These are phyloP conservation scores for Trichomonascaceae sp. DNA, from an alignment of 1,139 yeast species.

Conservation along the genomic window DNA sequence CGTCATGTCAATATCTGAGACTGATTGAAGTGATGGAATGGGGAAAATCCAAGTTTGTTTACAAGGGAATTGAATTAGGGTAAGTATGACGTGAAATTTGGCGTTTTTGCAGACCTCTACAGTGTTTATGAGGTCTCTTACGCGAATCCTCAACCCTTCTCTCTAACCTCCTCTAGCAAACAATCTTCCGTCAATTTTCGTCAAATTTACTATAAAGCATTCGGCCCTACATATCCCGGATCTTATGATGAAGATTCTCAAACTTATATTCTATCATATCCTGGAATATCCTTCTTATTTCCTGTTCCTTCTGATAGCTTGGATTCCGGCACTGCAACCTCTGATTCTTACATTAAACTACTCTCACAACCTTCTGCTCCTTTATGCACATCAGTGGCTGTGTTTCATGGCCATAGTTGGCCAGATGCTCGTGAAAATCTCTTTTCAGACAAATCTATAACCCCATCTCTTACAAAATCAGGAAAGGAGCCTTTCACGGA, in stretches of 20 bases:
- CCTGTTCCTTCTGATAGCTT: conserved; percentile 9
- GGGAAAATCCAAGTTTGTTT: conserved; percentile 21
- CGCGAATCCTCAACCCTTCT: no score
- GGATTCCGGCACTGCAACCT: not conserved
- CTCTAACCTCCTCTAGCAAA: conserved; percentile 3
- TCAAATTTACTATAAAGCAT: conserved; percentile 26
- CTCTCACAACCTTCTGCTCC: conserved; percentile 20
- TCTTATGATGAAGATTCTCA: conserved; percentile 12
- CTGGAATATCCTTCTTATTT: conserved; percentile 31
- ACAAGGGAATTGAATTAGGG: conserved; percentile 27
- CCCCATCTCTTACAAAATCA: conserved; percentile 5
- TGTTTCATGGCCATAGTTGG: conserved; percentile 29
- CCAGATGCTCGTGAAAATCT: conserved; percentile 18
- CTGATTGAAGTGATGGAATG: conserved; percentile 26
- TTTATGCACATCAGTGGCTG: conserved; percentile 24
- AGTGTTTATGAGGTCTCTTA: no score
- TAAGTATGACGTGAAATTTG: not conserved
- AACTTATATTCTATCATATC: conserved; percentile 27
- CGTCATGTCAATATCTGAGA: conserved; percentile 23
- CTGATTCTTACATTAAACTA: conserved; percentile 13
- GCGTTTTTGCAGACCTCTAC: no score
- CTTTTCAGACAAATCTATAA: conserved; percentile 7
- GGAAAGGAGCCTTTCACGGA: conserved; percentile 5
- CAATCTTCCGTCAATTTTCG: conserved; percentile 22
- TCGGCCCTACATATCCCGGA: conserved; percentile 34